Evolutionary conservation across 495 filamentous ascomycete species (phyloP), one percentile per base, ranked within the genome.

Genomic region (Geoglossum glabrum): DNA sequence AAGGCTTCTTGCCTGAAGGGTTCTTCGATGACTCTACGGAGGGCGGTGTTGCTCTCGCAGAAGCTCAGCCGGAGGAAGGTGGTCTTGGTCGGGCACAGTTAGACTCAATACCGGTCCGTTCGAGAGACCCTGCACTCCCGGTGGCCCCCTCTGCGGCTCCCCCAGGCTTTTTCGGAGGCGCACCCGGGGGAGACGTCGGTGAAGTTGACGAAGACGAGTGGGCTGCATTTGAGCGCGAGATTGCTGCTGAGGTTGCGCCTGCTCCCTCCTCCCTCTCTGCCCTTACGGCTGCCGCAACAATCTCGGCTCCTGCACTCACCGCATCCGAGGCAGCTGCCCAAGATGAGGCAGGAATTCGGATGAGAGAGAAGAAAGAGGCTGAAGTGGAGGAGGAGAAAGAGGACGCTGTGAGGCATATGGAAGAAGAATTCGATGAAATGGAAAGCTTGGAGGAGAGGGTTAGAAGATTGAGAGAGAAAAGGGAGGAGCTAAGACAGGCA

Each of bases 361-460:
- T 73, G 38, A 78, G 74, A 30, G 74, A 78, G 59, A 72, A 73
- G 55, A 73, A 75, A 34, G 82, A 84, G 54, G 80, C 74, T 0
- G 79, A 83, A 49, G 66, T 77, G n/a, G 88, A 86, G 59, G 86
- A 81, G 19, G 87, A 94, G 71, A 82, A 82, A 25, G 89, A 95
- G 64, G 89, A 94, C 64, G 88, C 90, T 3, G 82, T 80, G 23
- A 77, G 85, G 51, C 78, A 82, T 57, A 67, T 96, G 58, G 82
- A 90, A 67, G 82, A 85, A 58, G 92, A 98, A 67, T 87, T 97
- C 66, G 92, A 94, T 55, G 83, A 92, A 66, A 96, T 97, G 90
- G 87, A 92, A 65, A 80, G 80, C 56, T 75, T 95, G 49, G 92
- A 96, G 69, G 80, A 81, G 62, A 76, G 90, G 40, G 85, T 95